Percentiles rank a stretch among this genome's conserved stretches.
phyloP scores from a whole-genome alignment of 495 filamentous ascomycete species.

The Physcia stellaris region DNA sequence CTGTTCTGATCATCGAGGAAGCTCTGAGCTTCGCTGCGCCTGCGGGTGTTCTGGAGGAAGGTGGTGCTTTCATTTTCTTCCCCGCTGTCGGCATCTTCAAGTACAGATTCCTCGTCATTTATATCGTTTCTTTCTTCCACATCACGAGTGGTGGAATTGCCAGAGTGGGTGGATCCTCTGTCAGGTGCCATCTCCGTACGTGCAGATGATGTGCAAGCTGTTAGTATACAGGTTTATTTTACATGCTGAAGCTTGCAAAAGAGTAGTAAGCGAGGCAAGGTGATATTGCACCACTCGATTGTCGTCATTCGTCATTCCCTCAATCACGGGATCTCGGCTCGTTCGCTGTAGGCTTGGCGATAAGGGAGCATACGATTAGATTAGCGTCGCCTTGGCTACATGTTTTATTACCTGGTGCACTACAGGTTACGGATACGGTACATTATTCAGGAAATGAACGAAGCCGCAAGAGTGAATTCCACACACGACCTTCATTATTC shows the following conservation, averaged over 20 bases:
- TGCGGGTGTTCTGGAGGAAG: conserved; percentile 9
- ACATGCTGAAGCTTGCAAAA: not conserved
- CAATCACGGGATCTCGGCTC: too few relatives aligned
- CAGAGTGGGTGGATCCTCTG: conserved; percentile 16
- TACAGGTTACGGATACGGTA: too few relatives aligned
- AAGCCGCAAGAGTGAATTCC: too few relatives aligned
- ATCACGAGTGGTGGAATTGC: conserved; percentile 2
- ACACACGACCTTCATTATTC: too few relatives aligned
- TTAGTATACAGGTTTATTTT: too few relatives aligned
- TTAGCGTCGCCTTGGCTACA: too few relatives aligned
- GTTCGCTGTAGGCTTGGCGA: too few relatives aligned
- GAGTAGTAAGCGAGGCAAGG: not conserved
- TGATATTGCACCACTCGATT: not conserved
- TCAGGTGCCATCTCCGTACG: conserved; percentile 31
- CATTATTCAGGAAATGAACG: too few relatives aligned
- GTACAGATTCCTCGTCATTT: not conserved
- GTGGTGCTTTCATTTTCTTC: conserved; percentile 1
- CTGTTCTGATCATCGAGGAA: conserved; percentile 21
- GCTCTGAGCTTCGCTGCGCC: conserved; percentile 22
- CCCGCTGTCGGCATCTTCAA: conserved; percentile 2
- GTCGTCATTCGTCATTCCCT: too few relatives aligned
- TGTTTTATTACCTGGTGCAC: too few relatives aligned
- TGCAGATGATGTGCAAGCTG: too few relatives aligned
- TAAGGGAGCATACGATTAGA: too few relatives aligned
- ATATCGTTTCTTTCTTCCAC: conserved; percentile 2